These are phyloP conservation scores for Cryptosporidium viatorum DNA, from an alignment of 169 alveolate species.

Conservation along the genomic window DNA sequence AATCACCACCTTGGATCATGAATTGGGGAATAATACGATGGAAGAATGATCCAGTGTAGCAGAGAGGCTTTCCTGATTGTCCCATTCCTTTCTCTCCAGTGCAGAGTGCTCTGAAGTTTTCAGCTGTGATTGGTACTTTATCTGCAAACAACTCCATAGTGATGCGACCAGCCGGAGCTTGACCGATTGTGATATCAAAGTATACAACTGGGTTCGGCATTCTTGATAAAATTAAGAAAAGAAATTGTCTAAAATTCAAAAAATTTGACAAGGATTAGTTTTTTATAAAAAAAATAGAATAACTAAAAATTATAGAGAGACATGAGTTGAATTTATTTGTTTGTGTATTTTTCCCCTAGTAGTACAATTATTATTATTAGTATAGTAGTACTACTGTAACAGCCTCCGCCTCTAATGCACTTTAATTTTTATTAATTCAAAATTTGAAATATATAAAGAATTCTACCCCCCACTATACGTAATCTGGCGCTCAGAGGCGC, in stretches of 20 bases:
- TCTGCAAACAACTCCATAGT: constrained; percentile 93
- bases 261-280: neutral
- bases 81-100: constrained; percentile 90
- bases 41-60: constrained; percentile 88
- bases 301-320: neutral
- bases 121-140: constrained; percentile 88
- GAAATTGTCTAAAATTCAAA: neutral
- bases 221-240: neutral
- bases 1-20: constrained; percentile 93
- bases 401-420: neutral
- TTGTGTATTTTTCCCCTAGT: neutral
- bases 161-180: constrained; percentile 89
- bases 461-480: constrained; percentile 41
- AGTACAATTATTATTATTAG: neutral
- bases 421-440: neutral
- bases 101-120: constrained; percentile 90
- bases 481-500: neutral
- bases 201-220: constrained; percentile 77
- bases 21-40: constrained; percentile 88
- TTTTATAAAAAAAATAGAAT: constrained; percentile 1
- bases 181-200: constrained; percentile 84
- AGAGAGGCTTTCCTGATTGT: constrained; percentile 89
- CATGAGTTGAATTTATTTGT: neutral
- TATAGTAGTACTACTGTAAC: neutral
- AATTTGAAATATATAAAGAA: neutral